phyloP scores from a whole-genome alignment of 352 stramenopile genomes.

The Globisporangium solare region DNA sequence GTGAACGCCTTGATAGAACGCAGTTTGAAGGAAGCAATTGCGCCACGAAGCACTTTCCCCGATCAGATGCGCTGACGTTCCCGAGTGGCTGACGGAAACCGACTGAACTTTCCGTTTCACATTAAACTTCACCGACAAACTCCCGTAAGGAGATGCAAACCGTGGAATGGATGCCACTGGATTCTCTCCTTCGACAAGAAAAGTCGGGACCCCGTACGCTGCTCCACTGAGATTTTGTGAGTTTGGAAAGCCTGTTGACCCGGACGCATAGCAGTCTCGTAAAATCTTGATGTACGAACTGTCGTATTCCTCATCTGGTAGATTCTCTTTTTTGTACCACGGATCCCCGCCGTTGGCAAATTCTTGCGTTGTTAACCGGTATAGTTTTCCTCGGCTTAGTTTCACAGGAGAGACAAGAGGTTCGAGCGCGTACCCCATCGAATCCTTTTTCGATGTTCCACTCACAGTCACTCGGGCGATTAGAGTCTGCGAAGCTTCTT shows the following conservation, averaged over 20 bases:
- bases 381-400: slow-evolving; percentile 80
- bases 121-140: slow-evolving; percentile 56
- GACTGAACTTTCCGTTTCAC: slow-evolving; percentile 52
- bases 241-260: slow-evolving; percentile 76
- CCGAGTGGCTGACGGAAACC: slow-evolving; percentile 69
- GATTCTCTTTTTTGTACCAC: slow-evolving; percentile 89
- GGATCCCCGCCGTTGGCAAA: slow-evolving; percentile 84
- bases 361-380: slow-evolving; percentile 82
- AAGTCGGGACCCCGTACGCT: slow-evolving; percentile 82
- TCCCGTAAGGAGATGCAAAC: slow-evolving; percentile 58
- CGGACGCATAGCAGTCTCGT: slow-evolving; percentile 81
- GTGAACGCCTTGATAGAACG: slow-evolving; percentile 64
- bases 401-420: slow-evolving; percentile 44
- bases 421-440: slow-evolving; percentile 72
- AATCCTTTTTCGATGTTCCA: slow-evolving; percentile 61
- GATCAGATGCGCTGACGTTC: slow-evolving; percentile 51
- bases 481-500: slow-evolving; percentile 71
- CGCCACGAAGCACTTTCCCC: slow-evolving; percentile 56
- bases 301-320: slow-evolving; percentile 85
- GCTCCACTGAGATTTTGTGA: slow-evolving; percentile 84
- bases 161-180: slow-evolving; percentile 52
- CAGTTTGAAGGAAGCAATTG: slow-evolving; percentile 56
- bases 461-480: slow-evolving; percentile 61
- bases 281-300: slow-evolving; percentile 84
- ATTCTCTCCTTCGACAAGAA: slow-evolving; percentile 77